Base-by-base conservation (phyloP, 352 stramenopile genomes). In the Peronosclerospora sorghi region DNA sequence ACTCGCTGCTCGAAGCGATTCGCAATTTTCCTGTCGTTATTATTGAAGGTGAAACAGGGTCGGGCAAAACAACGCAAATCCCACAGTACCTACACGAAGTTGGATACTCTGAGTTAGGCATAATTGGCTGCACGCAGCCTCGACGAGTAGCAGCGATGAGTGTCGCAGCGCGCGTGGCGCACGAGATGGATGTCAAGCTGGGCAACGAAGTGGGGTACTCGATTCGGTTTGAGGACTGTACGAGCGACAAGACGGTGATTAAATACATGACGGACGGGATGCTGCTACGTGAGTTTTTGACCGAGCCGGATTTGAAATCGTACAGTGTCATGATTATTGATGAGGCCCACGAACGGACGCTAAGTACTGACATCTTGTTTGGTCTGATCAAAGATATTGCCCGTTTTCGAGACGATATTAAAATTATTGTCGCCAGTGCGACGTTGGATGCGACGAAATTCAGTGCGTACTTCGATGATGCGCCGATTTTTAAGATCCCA, bases 191-290 rank as follows among this genome's bases (percentile, higher is more conserved):
- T 61, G 86, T 97, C 10, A 95, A 96, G 52, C 61, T 99, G 5
- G 96, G 96, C 9, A 86, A 98, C 37, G 91, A 98, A 67, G 95
- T 98, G 18, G 96, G 96, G 0, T 99, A 99, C 65, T 95, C 83
- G 20, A 99, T 99, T 54, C 94, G 97, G 44, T 99, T 99, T 59
- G 96, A 99, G 61, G 97, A 99, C 63, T 98, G 94, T 54, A 99
- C 96, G 17, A 97, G 79, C 45, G 88, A 97, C 45, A 89, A 96
- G 39, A 99, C 97, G 1, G 62, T 94, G 19, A 88, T 98, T 43
- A 96, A 97, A 64, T 99, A 99, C 73, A 98, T 99, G 92, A 99
- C 97, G 1, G 96, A 99, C 62, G 97, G 96, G 59, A 99, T 99
- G 95, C 65, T 99, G 17, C 70, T 99, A 28, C 84, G 95, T 30